Evolutionary conservation across 768 basidiomycete genomes (phyloP).

Genomic region (Glaciozyma antarctica): DNA sequence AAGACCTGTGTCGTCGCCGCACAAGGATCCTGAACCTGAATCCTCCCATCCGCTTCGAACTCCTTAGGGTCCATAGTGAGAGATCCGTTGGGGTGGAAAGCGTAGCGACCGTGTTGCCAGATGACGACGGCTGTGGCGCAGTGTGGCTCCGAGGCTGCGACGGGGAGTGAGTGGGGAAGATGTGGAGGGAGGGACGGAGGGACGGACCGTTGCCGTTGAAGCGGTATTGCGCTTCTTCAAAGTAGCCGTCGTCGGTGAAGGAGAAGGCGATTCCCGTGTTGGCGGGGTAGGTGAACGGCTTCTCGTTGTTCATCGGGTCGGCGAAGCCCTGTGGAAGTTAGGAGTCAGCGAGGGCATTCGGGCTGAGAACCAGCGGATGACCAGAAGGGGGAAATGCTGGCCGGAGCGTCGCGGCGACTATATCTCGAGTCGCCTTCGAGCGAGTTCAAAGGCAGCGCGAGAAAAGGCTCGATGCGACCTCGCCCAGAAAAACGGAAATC

Average conservation of each 20-base stretch:
- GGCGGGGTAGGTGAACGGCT: slow-evolving; percentile 64
- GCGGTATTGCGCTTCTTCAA: slow-evolving; percentile 83
- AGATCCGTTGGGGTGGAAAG: slow-evolving; percentile 60
- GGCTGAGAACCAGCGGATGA: too few relatives aligned
- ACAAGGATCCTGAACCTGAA: slow-evolving; percentile 91
- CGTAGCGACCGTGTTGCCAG: slow-evolving; percentile 80
- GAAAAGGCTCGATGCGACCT: too few relatives aligned
- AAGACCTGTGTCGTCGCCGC: slow-evolving; percentile 79
- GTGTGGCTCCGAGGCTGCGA: slow-evolving; percentile 62
- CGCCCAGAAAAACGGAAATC: too few relatives aligned
- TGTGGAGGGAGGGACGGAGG: background rate
- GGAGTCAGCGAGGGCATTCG: background rate
- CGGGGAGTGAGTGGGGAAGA: background rate
- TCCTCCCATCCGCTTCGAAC: slow-evolving; percentile 69
- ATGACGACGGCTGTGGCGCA: slow-evolving; percentile 82
- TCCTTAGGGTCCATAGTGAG: slow-evolving; percentile 57
- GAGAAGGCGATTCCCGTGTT: slow-evolving; percentile 62
- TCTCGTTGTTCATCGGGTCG: slow-evolving; percentile 62
- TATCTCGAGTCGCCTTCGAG: too few relatives aligned
- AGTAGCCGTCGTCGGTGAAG: slow-evolving; percentile 59
- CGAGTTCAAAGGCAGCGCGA: too few relatives aligned
- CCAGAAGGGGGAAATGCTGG: too few relatives aligned
- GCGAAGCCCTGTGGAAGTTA: slow-evolving; percentile 57
- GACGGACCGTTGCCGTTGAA: slow-evolving; percentile 69
- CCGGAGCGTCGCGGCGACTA: too few relatives aligned